Evolutionary conservation across 1,284 basidiomycete genomes (phyloP).

Genomic region (Vanrija pseudolonga): DNA sequence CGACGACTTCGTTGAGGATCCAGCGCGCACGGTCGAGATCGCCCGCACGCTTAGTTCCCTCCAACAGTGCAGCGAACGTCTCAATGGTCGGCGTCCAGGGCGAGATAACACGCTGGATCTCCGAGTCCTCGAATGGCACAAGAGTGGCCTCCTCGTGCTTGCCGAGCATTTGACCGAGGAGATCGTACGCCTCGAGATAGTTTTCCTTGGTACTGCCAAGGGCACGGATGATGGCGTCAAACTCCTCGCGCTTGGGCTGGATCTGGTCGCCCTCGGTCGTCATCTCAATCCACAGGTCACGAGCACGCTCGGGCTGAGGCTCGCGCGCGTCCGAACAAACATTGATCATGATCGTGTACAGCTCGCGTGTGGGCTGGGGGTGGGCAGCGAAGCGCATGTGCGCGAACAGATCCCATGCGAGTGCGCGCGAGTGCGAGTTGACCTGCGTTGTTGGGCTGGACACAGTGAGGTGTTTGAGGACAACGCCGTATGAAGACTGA

Average conservation of each 20-base stretch:
- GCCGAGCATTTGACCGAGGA: constrained; percentile 77
- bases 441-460: constrained; percentile 19
- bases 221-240: constrained; percentile 76
- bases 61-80: constrained; percentile 78
- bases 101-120: constrained; percentile 48
- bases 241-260: constrained; percentile 65
- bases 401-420: constrained; percentile 88
- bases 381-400: constrained; percentile 96
- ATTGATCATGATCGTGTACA: constrained; percentile 84
- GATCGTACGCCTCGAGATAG: constrained; percentile 68
- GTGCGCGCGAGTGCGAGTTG: constrained; percentile 50
- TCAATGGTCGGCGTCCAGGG: constrained; percentile 62
- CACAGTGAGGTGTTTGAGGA: constrained; percentile 41
- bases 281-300: constrained; percentile 94
- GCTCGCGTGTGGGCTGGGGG: constrained; percentile 64
- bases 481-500: constrained; percentile 45
- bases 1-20: constrained; percentile 78
- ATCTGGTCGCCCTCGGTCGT: constrained; percentile 60
- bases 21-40: constrained; percentile 80
- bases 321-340: constrained; percentile 64
- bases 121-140: constrained; percentile 28
- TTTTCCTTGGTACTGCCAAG: constrained; percentile 57
- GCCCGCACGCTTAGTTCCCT: constrained; percentile 80
- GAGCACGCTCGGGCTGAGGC: constrained; percentile 80
- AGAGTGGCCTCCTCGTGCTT: constrained; percentile 54